phyloP scores from a whole-genome alignment of 1,284 basidiomycete species.

The Naganishia sp. region DNA sequence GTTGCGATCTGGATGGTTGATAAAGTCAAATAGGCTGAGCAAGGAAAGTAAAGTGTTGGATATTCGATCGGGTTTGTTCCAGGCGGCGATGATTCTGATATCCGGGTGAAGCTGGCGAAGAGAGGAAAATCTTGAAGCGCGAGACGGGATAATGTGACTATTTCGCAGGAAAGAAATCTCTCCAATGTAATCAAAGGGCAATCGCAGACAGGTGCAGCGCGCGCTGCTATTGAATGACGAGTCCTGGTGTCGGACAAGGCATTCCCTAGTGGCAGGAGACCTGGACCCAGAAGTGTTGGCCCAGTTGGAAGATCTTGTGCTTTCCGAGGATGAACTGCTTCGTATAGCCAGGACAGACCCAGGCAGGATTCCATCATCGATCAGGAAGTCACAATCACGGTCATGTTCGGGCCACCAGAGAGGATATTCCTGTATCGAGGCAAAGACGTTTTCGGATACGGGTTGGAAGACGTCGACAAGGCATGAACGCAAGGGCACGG shows the following conservation, averaged over 20 bases:
- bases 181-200: neutral
- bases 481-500: neutral
- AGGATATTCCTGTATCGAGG: neutral
- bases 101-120: neutral
- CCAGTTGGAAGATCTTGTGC: no score
- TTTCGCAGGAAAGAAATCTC: neutral
- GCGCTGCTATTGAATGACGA: neutral
- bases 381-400: neutral
- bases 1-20: neutral
- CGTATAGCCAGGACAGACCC: no score
- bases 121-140: neutral
- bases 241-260: neutral
- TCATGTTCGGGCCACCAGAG: conserved; percentile 8
- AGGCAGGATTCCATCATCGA: no score
- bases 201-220: neutral
- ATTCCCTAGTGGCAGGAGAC: no score
- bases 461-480: neutral
- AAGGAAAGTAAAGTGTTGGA: neutral
- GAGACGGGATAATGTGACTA: neutral
- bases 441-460: neutral
- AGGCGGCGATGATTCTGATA: neutral
- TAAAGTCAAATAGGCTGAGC: neutral
- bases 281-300: no score
- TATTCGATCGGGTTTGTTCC: neutral
- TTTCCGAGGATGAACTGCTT: no score